A percentile compares a stretch with the other conserved stretches of the same genome.
phyloP scores from a whole-genome alignment of 306 rosid species.

The Vigna mungo region DNA sequence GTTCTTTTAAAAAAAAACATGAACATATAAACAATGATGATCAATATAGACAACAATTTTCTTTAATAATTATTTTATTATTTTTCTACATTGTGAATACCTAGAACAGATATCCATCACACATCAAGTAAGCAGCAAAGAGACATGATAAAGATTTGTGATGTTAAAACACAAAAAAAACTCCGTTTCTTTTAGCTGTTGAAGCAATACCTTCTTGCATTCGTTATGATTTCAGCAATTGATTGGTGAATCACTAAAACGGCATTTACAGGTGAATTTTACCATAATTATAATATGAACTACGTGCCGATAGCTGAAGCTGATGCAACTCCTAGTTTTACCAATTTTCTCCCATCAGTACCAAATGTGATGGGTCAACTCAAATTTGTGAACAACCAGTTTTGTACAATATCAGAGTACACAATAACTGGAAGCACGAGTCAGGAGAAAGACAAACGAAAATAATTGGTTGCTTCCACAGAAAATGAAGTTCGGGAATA shows the following conservation, averaged over 20 bases:
- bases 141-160: conserved; percentile 31
- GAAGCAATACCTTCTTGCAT: background rate
- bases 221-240: conserved; percentile 31
- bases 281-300: conserved; percentile 56
- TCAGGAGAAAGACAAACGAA: conserved; percentile 55
- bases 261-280: conserved; percentile 64
- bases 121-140: conserved; percentile 21
- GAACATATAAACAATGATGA: conserved; percentile 13
- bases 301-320: conserved; percentile 48
- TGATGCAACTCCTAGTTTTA: conserved; percentile 44
- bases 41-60: conserved; percentile 22
- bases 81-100: background rate
- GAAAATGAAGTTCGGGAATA: conserved; percentile 57
- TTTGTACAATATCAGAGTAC: conserved; percentile 41
- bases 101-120: conserved; percentile 25
- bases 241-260: conserved; percentile 28
- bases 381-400: conserved; percentile 41
- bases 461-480: conserved; percentile 42
- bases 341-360: conserved; percentile 49
- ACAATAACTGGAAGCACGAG: conserved; percentile 54
- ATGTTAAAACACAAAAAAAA: conserved; percentile 5
- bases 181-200: conserved; percentile 19
- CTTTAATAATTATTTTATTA: background rate
- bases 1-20: background rate
- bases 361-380: conserved; percentile 50